Base-by-base conservation (phyloP, 2,329 filamentous ascomycete genomes). In the Monosporascus cannonballus region DNA sequence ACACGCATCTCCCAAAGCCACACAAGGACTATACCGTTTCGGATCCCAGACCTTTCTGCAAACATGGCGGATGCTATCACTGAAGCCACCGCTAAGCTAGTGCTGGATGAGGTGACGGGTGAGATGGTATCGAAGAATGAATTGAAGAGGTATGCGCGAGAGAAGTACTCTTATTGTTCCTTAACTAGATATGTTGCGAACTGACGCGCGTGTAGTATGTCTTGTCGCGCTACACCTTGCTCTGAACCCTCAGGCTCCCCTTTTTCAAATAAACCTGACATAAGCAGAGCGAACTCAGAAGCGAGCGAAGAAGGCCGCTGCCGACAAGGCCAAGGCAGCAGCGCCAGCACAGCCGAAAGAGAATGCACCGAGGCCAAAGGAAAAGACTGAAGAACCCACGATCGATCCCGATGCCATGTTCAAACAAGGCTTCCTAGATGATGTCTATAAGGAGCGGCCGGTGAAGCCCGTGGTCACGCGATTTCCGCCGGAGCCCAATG, bases 401-500 rank as follows among this genome's bases (percentile, higher is more conserved):
- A 64, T 79, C 42, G 80, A 83, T 57, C 75, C 78, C 0, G 79
- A 89, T 56, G 76, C 80, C 59, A 91, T 92, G 81, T 93, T 92
- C 76, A 89, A 89, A 72, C 80, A 84, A 64, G 89, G 88, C 39
- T 93, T 90, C 72, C 77, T 92, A 37, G 76, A 79, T 49, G 83
- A 86, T 4, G 86, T 92, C 30, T 89, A 85, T 72, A 80, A 85
- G 56, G 81, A 87, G 69, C 78, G 83, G 48, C 84, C 85, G 2
- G 74, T 76, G 45, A 80, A 79, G 59, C 72, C 75, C 15, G 83
- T 86, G 20, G 71, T 86, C 48, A 91, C 87, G 4, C 83, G 88
- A 60, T 92, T 93, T 66, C 89, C 89, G 2, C 89, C 89, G 20
- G 89, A 93, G 72, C 94, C 94, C 47, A 97, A 97, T 69, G 94